Percentiles rank a stretch among this genome's conserved stretches.
Conservation (phyloP, 108 stramenopile genomes). For the Discostella stelligeroides region DNA sequence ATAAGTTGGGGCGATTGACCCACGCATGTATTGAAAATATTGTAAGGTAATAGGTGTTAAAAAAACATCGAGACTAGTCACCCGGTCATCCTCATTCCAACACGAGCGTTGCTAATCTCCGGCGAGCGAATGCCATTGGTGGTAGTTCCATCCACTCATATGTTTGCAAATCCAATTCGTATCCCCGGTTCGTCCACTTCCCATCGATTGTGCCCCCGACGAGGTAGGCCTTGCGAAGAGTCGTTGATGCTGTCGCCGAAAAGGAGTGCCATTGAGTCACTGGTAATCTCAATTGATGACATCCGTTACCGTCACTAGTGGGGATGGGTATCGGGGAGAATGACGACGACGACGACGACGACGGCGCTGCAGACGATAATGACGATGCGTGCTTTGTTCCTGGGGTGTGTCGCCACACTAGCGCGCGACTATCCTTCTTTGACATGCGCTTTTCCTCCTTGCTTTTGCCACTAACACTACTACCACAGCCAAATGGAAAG, state of each 20-base stretch:
- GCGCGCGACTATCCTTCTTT: background rate
- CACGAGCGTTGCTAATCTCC: slow-evolving; percentile 31
- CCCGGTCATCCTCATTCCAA: background rate
- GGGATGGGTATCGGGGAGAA: slow-evolving; percentile 22
- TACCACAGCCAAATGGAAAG: slow-evolving; percentile 26
- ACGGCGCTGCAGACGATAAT: too few species aligned
- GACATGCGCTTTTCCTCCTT: too few species aligned
- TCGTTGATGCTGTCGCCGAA: slow-evolving; percentile 17
- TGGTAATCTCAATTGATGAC: slow-evolving; percentile 19
- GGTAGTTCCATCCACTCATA: slow-evolving; percentile 40
- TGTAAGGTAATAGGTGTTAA: too few species aligned
- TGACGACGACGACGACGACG: too few species aligned
- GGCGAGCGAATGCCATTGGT: slow-evolving; percentile 25
- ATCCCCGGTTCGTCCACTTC: slow-evolving; percentile 41
- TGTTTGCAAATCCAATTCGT: slow-evolving; percentile 34
- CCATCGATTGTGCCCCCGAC: slow-evolving; percentile 41
- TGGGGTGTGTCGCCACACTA: slow-evolving; percentile 30
- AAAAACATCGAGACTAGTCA: too few species aligned
- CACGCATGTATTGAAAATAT: too few species aligned
- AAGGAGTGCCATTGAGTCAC: slow-evolving; percentile 34
- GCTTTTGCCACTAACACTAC: background rate
- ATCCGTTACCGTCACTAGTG: background rate
- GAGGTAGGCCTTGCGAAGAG: slow-evolving; percentile 19
- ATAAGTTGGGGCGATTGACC: slow-evolving; percentile 55
- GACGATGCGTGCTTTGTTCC: too few species aligned